Percentiles rank a stretch among this genome's conserved stretches.
These are phyloP conservation scores for Ustilago curta DNA, from an alignment of 1,284 basidiomycete genomes.

Conservation along the genomic window DNA sequence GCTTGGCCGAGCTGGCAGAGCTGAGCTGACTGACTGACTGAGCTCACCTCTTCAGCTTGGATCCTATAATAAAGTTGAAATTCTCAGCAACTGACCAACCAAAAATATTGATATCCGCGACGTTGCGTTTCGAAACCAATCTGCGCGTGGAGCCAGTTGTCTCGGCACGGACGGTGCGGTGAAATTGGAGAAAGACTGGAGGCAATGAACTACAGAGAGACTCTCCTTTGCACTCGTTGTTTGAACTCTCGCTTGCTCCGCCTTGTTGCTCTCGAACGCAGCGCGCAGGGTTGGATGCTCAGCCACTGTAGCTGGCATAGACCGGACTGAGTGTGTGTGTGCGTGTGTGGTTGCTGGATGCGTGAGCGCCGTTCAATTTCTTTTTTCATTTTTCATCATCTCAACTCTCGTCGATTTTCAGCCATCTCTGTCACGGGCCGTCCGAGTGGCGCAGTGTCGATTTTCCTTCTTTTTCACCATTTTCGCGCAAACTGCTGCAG, in stretches of 20 bases:
- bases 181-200: not conserved
- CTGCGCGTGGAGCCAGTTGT: too few species aligned
- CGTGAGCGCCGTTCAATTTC: not conserved
- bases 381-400: constrained; percentile 2
- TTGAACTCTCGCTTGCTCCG: too few species aligned
- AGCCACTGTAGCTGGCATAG: too few species aligned
- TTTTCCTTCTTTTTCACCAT: not conserved
- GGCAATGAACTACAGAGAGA: too few species aligned
- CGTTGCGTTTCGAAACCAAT: constrained; percentile 1
- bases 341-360: too few species aligned
- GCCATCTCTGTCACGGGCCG: not conserved
- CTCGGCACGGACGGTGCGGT: not conserved
- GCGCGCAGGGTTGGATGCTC: too few species aligned
- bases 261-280: too few species aligned
- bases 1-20: too few species aligned
- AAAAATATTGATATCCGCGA: constrained; percentile 12
- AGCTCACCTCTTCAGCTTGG: not conserved
- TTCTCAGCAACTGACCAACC: not conserved
- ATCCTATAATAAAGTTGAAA: not conserved
- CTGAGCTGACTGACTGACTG: constrained; percentile 1
- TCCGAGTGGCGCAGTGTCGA: constrained; percentile 9
- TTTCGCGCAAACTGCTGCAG: not conserved
- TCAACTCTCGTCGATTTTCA: not conserved
- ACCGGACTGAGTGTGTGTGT: too few species aligned
- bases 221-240: too few species aligned